phyloP scores from a whole-genome alignment of 306 rosid genomes.

The Phaseolus lunatus region DNA sequence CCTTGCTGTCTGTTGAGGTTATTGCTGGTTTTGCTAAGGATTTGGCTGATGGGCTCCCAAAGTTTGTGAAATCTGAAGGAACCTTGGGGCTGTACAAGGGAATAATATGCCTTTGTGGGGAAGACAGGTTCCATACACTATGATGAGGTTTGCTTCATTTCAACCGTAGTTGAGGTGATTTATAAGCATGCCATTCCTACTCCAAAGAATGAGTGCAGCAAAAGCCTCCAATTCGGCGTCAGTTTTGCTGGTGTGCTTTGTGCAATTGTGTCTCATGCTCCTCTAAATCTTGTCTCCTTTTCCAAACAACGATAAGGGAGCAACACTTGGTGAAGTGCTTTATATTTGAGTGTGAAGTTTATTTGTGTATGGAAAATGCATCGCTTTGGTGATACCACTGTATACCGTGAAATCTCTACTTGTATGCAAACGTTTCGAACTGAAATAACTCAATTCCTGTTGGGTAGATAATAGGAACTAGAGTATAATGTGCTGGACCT shows the following conservation, averaged over 20 bases:
- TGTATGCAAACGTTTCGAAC: too few species aligned
- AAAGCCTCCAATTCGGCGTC: slow-evolving; percentile 82
- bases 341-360: too few species aligned
- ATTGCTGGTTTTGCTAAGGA: slow-evolving; percentile 97
- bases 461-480: too few species aligned
- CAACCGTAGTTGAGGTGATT: slow-evolving; percentile 83
- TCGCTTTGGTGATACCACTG: too few species aligned
- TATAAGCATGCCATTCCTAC: slow-evolving; percentile 79
- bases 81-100: slow-evolving; percentile 96
- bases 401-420: too few species aligned
- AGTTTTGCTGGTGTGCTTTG: slow-evolving; percentile 97
- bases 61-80: slow-evolving; percentile 90
- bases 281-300: slow-evolving; percentile 97
- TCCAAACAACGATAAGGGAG: slow-evolving; percentile 94
- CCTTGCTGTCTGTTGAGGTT: slow-evolving; percentile 98
- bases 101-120: slow-evolving; percentile 97
- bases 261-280: slow-evolving; percentile 96
- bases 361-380: too few species aligned
- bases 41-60: slow-evolving; percentile 86
- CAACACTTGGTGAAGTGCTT: slow-evolving; percentile 96
- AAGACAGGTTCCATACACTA: slow-evolving; percentile 97
- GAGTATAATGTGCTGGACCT: too few species aligned
- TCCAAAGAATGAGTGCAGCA: slow-evolving; percentile 91
- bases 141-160: slow-evolving; percentile 97
- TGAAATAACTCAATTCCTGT: too few species aligned